Base-by-base conservation (phyloP, 257 asterid species). In the Plantago ovata region DNA sequence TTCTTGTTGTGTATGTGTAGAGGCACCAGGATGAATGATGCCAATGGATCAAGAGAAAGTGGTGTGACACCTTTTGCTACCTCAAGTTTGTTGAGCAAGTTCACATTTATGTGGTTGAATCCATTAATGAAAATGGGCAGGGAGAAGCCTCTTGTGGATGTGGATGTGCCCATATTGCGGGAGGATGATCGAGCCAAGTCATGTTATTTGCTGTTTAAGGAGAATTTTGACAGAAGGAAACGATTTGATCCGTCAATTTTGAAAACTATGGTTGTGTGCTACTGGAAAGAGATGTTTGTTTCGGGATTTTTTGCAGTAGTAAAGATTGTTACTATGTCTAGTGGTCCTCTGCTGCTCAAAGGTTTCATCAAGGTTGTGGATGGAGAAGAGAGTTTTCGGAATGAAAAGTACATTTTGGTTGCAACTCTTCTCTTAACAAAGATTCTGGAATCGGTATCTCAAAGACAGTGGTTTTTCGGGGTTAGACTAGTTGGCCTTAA, bases 31-130 rank as follows among this genome's bases (percentile, higher is more conserved):
- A 77, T 81, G 41, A 62, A 56, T 12, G 59, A 3, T 23, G 63
- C 3, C 22, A 70, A 70, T 40, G 63, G 58, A 54, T 74, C 59
- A n/a, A 60, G 56, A 42, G 77, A 75, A 62, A 49, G 67, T 36
- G 67, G 49, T 47, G 77, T 72, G 60, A 83, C 93, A 23, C 70
- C 82, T 24, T 92, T 85, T 73, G 84, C 80, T 7, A 64, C 63
- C 44, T 85, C 96, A 4, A 76, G 86, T 3, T 24, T 70, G 59
- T 65, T 81, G 55, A 82, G 83, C 65, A 80, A 61, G 59, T 63
- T 77, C 56, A 78, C 94, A 8, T 92, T 92, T 73, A 81, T 88
- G 95, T 92, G 98, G 98, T 53, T 92, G 75, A 92, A 88, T 69
- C 84, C 94, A 9, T 61, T 92, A 74, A 80, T 92, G 96, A 80